Evolutionary conservation across 2,329 filamentous ascomycete genomes (phyloP), one percentile per base, ranked within the genome.

Genomic region (Fusarium algeriense): DNA sequence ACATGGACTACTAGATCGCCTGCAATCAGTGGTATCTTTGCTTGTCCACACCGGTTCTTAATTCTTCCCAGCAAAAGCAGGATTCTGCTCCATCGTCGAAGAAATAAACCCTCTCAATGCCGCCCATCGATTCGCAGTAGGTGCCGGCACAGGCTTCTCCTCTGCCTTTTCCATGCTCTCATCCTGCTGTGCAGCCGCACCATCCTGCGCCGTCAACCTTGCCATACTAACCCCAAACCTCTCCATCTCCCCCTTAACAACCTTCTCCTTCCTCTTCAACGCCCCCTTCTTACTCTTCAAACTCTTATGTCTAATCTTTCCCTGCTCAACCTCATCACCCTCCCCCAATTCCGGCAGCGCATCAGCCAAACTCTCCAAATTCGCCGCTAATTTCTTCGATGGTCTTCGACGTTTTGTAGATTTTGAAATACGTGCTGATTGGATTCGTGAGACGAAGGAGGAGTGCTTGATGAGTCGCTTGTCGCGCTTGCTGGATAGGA

Each of bases 31-130:
- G 40, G 60, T 68, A 73, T 70, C 49, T 45, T 45, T 7, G 14
- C 17, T 10, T n/a, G 10, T 20, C 28, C 30, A 14, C 37, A 23
- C n/a, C 8, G 7, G 13, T 26, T 14, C 6, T n/a, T 26, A 80
- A 10, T 64, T 70, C 60, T 80, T 78, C 23, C 62, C 73, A 23
- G 67, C 63, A 74, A 97, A 97, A 6, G 92, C 93, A 17, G 92
- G 89, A 75, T 95, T 95, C 81, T 93, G 92, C 82, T 97, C 93
- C 90, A 97, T 93, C 2, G 93, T 98, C 44, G 91, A 87, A 3
- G 93, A 91, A 55, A 98, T 97, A 78, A 95, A 97, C 13, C 86
- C 90, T 75, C 95, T 89, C 80, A 98, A 80, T 19, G 94, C 93
- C 34, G 92, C 92, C 92, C 94, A 98, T 60, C 92, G 85, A 75